Conservation (phyloP, 83 land plant species). For the Thuja plicata region DNA sequence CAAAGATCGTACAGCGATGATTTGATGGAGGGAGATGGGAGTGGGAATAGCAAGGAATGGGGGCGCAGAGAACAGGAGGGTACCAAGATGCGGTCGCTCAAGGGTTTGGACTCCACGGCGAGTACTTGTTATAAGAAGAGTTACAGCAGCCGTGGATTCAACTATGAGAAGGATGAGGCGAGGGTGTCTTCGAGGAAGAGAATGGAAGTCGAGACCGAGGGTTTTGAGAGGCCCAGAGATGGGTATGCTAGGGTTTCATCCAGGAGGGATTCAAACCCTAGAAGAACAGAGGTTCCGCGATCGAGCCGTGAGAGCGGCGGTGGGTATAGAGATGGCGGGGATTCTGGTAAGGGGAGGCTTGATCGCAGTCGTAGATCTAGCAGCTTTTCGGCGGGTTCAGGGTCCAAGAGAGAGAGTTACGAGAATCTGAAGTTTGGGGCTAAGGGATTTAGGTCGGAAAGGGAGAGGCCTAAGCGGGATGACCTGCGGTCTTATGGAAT, state of each 20-base stretch:
- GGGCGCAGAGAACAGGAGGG: conserved; percentile 27
- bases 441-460: conserved; percentile 75
- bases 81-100: conserved; percentile 15
- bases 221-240: conserved; percentile 20
- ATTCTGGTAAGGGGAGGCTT: background rate
- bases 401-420: conserved; percentile 37
- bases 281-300: conserved; percentile 20
- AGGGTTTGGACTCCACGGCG: conserved; percentile 18
- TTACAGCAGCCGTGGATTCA: conserved; percentile 25
- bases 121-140: background rate
- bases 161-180: conserved; percentile 32
- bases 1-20: conserved; percentile 53
- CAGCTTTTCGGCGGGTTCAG: conserved; percentile 26
- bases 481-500: conserved; percentile 20
- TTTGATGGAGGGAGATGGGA: conserved; percentile 20
- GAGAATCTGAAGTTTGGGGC: conserved; percentile 17
- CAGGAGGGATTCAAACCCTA: conserved; percentile 17
- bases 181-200: conserved; percentile 41
- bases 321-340: background rate
- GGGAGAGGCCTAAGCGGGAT: conserved; percentile 58
- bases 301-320: conserved; percentile 15
- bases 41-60: conserved; percentile 29
- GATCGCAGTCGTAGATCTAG: conserved; percentile 38
- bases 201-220: conserved; percentile 38
- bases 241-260: conserved; percentile 10